These are phyloP conservation scores for Isoetes taiwanensis DNA, from an alignment of 75 land plant genomes.

Conservation along the genomic window DNA sequence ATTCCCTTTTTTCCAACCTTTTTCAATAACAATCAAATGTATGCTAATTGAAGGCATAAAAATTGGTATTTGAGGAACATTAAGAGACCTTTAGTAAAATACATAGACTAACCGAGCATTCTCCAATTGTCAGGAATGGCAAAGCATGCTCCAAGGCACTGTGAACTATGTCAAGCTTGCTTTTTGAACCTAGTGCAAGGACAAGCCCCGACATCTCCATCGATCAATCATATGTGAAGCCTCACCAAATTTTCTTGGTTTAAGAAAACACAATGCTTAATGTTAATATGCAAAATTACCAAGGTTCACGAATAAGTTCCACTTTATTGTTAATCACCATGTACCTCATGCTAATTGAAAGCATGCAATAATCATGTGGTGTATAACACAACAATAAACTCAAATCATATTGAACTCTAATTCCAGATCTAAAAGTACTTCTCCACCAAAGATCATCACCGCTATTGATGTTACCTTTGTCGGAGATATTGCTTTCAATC, in stretches of 20 bases:
- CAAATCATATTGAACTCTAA: conserved; percentile 86
- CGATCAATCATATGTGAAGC: not conserved
- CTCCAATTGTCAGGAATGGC: conserved; percentile 77
- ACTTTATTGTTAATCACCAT: too few species aligned
- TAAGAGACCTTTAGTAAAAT: too few species aligned
- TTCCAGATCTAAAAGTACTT: conserved; percentile 82
- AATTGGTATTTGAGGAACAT: too few species aligned
- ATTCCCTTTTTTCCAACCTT: not conserved
- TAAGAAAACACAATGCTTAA: too few species aligned
- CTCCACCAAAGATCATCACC: conserved; percentile 46
- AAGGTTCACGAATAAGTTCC: too few species aligned
- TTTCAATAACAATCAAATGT: not conserved
- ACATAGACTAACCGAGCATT: conserved; percentile 62
- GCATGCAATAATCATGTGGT: too few species aligned
- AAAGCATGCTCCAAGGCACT: conserved; percentile 75
- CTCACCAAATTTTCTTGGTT: too few species aligned
- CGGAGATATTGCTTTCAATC: conserved; percentile 53
- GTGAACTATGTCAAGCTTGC: conserved; percentile 70
- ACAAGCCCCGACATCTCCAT: conserved; percentile 74
- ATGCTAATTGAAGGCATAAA: not conserved
- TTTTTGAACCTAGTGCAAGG: conserved; percentile 83
- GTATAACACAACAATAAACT: too few species aligned
- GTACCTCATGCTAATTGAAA: too few species aligned
- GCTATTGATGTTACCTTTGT: conserved; percentile 11
- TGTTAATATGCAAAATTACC: too few species aligned